Evolutionary conservation across 2,329 filamentous ascomycete species (phyloP).

Genomic region (Penicillium fuscoglaucum): DNA sequence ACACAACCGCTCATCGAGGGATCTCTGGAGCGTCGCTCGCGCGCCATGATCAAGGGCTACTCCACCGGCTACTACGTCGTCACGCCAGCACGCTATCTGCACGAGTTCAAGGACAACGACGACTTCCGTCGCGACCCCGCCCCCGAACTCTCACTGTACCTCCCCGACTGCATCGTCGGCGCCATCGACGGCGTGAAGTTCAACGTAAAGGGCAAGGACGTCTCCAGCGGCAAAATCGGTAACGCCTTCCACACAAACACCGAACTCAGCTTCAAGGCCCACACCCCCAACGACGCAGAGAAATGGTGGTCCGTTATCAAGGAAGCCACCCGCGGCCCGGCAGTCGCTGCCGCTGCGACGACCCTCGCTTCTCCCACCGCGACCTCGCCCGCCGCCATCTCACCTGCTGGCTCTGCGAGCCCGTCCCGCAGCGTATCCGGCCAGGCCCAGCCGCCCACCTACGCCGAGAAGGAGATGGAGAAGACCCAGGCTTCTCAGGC

Average conservation of each 20-base stretch:
- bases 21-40: slow-evolving; percentile 83
- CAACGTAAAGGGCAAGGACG: slow-evolving; percentile 92
- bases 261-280: slow-evolving; percentile 85
- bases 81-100: slow-evolving; percentile 81
- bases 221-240: slow-evolving; percentile 71
- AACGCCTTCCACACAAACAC: slow-evolving; percentile 77
- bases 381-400: slow-evolving; percentile 14
- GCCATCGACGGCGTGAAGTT: slow-evolving; percentile 76
- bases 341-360: not conserved
- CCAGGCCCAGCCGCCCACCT: slow-evolving; percentile 25
- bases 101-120: slow-evolving; percentile 95
- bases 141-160: slow-evolving; percentile 85
- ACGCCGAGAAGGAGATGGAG: slow-evolving; percentile 27
- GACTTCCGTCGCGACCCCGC: slow-evolving; percentile 57
- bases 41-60: slow-evolving; percentile 78
- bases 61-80: slow-evolving; percentile 85
- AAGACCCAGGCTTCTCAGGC: not conserved
- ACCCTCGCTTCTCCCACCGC: slow-evolving; percentile 13
- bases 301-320: slow-evolving; percentile 80
- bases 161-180: slow-evolving; percentile 84
- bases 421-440: slow-evolving; percentile 12
- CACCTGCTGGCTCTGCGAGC: slow-evolving; percentile 16
- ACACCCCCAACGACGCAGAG: slow-evolving; percentile 74
- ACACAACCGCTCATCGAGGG: slow-evolving; percentile 86
- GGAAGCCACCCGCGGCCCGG: slow-evolving; percentile 28